These are phyloP conservation scores for Themeda triandra DNA, from an alignment of 176 grass and related monocot genomes.

Conservation along the genomic window DNA sequence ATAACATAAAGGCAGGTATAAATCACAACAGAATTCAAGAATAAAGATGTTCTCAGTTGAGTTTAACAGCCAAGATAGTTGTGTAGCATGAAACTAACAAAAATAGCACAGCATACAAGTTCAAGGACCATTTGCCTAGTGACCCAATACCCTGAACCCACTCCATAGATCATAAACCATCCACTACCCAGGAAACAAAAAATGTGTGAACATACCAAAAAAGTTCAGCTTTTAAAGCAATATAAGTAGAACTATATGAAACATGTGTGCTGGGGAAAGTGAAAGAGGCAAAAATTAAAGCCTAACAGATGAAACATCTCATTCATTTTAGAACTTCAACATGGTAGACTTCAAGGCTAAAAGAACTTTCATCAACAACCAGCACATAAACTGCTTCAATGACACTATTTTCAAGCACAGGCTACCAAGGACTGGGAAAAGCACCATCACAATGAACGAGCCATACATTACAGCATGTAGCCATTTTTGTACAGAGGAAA, in stretches of 20 bases:
- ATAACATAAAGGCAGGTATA: neutral
- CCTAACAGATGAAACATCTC: neutral
- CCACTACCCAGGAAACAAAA: neutral
- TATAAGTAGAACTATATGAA: neutral
- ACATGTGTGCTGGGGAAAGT: neutral
- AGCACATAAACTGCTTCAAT: neutral
- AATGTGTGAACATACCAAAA: neutral
- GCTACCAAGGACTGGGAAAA: neutral
- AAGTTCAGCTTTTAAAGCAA: neutral
- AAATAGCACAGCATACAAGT: neutral
- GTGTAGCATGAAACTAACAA: neutral
- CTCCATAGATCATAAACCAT: neutral
- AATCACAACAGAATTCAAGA: neutral
- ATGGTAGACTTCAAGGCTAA: neutral
- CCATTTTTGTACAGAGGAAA: neutral
- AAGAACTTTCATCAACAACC: neutral
- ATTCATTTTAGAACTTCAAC: neutral
- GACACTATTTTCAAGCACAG: neutral
- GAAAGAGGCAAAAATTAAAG: neutral
- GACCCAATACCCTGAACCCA: neutral
- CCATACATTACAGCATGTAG: neutral
- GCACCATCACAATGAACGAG: neutral
- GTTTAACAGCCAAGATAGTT: neutral
- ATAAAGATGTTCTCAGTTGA: neutral
- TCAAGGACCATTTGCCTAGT: neutral